A percentile compares a stretch with the other conserved stretches of the same genome.
phyloP scores from a whole-genome alignment of 2,329 filamentous ascomycete genomes.

The Penicillium sp. region DNA sequence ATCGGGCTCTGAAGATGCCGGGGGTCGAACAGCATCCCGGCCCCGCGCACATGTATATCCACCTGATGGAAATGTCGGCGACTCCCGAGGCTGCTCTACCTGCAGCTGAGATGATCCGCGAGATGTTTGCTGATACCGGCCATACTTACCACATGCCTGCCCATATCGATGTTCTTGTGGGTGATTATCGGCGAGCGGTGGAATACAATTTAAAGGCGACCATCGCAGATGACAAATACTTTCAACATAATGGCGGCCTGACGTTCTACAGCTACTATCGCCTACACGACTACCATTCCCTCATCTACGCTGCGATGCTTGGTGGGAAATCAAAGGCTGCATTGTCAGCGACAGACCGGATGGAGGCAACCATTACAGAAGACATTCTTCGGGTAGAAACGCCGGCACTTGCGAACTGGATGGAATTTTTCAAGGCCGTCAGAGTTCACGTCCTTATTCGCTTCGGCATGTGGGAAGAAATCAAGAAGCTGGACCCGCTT shows the following conservation, averaged over 20 bases:
- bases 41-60: conserved; percentile 69
- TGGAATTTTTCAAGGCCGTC: conserved; percentile 68
- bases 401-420: conserved; percentile 75
- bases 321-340: conserved; percentile 62
- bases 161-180: conserved; percentile 70
- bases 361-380: conserved; percentile 64
- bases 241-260: conserved; percentile 54
- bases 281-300: conserved; percentile 70
- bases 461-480: conserved; percentile 69
- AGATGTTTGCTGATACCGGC: conserved; percentile 64
- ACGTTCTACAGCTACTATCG: conserved; percentile 77
- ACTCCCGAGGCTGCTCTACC: conserved; percentile 61
- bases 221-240: conserved; percentile 64
- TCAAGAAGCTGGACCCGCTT: conserved; percentile 58
- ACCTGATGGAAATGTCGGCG: conserved; percentile 71
- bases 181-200: conserved; percentile 68
- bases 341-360: conserved; percentile 55
- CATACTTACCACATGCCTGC: conserved; percentile 75
- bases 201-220: conserved; percentile 66
- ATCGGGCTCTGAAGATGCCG: conserved; percentile 53
- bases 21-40: conserved; percentile 61
- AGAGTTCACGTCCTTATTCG: conserved; percentile 67
- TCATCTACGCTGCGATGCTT: conserved; percentile 75
- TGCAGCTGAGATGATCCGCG: conserved; percentile 60
- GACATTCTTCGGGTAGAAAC: conserved; percentile 62